Base-by-base conservation (phyloP, 106 monocot genomes). In the Platanthera zijinensis region DNA sequence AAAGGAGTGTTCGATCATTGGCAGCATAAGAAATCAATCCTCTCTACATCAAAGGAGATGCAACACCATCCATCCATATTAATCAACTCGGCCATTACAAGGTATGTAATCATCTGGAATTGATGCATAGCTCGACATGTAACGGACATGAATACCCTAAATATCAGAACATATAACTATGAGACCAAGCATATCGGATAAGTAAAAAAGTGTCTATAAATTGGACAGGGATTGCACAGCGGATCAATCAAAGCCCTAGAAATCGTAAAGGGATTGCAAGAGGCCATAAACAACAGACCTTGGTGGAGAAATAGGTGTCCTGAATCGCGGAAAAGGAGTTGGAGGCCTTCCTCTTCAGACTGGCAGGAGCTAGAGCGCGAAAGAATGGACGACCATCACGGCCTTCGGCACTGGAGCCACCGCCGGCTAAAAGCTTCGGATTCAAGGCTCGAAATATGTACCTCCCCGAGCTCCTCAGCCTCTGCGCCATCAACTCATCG, bases 311-410 rank as follows among this genome's bases (percentile, higher is more conserved):
- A 59, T 59, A 71, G 72, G 79, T 72, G 48, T 79, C 79, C 72
- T 79, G 71, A 59, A 79, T 52, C 49, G 79, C 79, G 5, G 79
- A 79, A 70, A 70, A 22, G 1, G 72, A 71, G 30, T 72, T 79
- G 17, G 79, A 79, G n/a, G 72, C 79, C 53, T 72, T 79, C 71
- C 79, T 71, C n/a, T 79, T 79, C 57, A 79, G 48, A 54, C 61
- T 79, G 46, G 79, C 48, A 11, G 48, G 71, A 14, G 72, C 18
- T 47, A 79, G 48, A 50, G 67, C 64, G 7, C 72, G 21, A 30
- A 49, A 9, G 28, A 72, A 12, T 4, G 59, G 45, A 61, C 5
- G 5, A 46, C 72, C 72, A 57, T 79, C 71, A 10, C 63, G 62
- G 51, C 17, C 22, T 1, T 61, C 17, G n/a, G 39, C 39, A 39